Evolutionary conservation across 495 filamentous ascomycete genomes (phyloP), one percentile per base, ranked within the genome.

Genomic region (Penicillium maclennaniae): DNA sequence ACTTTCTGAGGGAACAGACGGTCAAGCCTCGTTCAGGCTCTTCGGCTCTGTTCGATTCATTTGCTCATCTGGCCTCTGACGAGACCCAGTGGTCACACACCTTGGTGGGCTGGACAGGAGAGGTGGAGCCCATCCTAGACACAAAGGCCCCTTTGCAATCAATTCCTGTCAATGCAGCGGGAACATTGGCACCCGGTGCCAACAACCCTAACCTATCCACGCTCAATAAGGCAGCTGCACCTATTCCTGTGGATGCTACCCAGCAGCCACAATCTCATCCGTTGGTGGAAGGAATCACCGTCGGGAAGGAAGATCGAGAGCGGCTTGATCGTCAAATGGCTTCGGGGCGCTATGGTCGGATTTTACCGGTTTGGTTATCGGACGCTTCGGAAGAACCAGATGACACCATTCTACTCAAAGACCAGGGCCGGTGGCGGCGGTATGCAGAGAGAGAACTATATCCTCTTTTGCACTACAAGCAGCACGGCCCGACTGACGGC

Each of bases 361-460:
- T 91, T 7, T 65, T 87, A 12, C 92, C 92, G 0, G 89, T 97
- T 4, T 97, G 92, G 92, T 75, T 96, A 19, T 76, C 80, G 0
- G 88, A 92, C 48, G 85, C 87, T 45, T 68, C 73, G 7, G 83
- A 90, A 55, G 79, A 80, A 6, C 73, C 71, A 6, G 74, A 83
- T 9, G 88, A 88, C 5, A 80, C 76, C 17, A 77, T 88, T 36
- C 65, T 75, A n/a, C 71, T 95, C 48, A 86, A 84, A 45, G 85
- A 93, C 55, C 89, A 95, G 69, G 76, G 76, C 7, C 74, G 88
- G 50, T 96, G 91, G 92, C 83, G 90, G 54, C 79, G 86, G 17
- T 96, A 91, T 69, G 89, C 90, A 14, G 91, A 97, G 74, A 83
- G 87, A 63, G 88, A 92, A 53, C 73, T 97, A 17, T 96, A 92